Conservation (phyloP, 176 grass and related monocot species). For the Microstegium vimineum region DNA sequence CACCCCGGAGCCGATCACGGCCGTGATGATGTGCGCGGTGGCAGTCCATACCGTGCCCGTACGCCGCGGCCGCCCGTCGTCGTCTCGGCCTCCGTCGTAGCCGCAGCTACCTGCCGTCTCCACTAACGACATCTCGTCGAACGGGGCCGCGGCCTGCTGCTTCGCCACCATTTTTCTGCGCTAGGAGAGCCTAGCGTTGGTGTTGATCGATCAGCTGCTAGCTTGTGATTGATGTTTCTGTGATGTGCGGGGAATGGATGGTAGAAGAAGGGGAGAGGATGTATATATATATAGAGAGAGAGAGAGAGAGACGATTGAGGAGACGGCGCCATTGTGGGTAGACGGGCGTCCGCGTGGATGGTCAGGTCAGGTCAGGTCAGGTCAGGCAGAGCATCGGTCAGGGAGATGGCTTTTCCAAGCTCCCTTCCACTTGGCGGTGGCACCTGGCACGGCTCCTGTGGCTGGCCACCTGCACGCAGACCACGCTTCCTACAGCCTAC, state of each 20-base stretch:
- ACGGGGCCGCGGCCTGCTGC: neutral
- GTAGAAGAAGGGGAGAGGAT: no score
- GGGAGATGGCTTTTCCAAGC: neutral
- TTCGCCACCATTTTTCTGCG: neutral
- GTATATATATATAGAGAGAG: no score
- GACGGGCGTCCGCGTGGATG: no score
- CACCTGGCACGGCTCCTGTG: neutral
- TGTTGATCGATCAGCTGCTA: no score
- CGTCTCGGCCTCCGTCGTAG: conserved; percentile 27
- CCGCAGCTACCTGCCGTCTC: conserved; percentile 7
- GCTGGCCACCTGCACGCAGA: neutral
- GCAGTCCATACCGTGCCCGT: conserved; percentile 89
- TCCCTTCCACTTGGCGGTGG: neutral
- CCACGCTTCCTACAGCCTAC: neutral
- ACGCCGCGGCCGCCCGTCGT: conserved; percentile 53
- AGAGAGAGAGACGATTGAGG: no score
- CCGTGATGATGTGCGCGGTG: conserved; percentile 91
- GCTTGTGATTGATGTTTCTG: no score
- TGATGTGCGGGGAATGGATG: no score
- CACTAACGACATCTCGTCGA: conserved; percentile 1
- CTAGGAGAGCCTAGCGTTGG: no score
- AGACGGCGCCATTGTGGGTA: no score
- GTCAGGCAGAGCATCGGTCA: no score
- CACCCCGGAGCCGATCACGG: conserved; percentile 88
- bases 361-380: no score